These are phyloP conservation scores for Lolium multiflorum DNA, from an alignment of 176 grass and related monocot species.

Conservation along the genomic window DNA sequence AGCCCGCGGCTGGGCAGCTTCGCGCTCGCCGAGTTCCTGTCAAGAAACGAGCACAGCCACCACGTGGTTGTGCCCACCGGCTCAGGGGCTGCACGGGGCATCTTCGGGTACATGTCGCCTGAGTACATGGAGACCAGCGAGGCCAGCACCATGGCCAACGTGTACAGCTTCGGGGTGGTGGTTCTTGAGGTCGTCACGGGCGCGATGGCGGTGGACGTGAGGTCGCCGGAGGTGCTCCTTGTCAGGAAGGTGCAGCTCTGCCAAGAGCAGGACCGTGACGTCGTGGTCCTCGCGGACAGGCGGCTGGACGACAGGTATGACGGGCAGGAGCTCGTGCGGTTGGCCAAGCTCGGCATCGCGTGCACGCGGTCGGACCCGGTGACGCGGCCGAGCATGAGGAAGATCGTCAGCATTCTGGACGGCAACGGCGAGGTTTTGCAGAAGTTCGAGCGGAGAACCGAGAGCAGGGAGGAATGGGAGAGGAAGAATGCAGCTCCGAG, in stretches of 20 bases:
- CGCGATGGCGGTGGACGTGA: constrained; percentile 66
- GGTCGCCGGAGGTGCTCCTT: constrained; percentile 73
- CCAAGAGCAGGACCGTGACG: constrained; percentile 34
- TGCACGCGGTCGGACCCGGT: constrained; percentile 67
- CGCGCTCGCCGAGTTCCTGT: constrained; percentile 88
- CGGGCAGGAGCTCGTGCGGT: constrained; percentile 45
- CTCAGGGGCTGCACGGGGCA: constrained; percentile 64
- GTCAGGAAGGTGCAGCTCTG: constrained; percentile 52
- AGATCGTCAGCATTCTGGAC: constrained; percentile 77
- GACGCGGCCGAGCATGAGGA: constrained; percentile 69
- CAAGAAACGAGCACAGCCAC: constrained; percentile 68
- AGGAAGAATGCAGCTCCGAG: constrained; percentile 53
- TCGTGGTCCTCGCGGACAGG: constrained; percentile 58
- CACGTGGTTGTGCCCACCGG: constrained; percentile 27
- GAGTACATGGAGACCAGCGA: constrained; percentile 83
- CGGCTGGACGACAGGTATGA: constrained; percentile 54
- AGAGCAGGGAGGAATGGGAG: constrained; percentile 62
- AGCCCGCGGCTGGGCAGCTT: constrained; percentile 84
- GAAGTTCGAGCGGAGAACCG: constrained; percentile 46
- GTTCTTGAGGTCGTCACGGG: constrained; percentile 80
- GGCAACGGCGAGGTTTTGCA: constrained; percentile 71
- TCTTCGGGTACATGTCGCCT: constrained; percentile 93
- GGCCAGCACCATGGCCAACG: constrained; percentile 76
- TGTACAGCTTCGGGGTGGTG: constrained; percentile 88
- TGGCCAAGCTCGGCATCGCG: constrained; percentile 65